A percentile compares a stretch with the other conserved stretches of the same genome.
phyloP scores from a whole-genome alignment of 106 monocot species.

The Ottelia alismoides region DNA sequence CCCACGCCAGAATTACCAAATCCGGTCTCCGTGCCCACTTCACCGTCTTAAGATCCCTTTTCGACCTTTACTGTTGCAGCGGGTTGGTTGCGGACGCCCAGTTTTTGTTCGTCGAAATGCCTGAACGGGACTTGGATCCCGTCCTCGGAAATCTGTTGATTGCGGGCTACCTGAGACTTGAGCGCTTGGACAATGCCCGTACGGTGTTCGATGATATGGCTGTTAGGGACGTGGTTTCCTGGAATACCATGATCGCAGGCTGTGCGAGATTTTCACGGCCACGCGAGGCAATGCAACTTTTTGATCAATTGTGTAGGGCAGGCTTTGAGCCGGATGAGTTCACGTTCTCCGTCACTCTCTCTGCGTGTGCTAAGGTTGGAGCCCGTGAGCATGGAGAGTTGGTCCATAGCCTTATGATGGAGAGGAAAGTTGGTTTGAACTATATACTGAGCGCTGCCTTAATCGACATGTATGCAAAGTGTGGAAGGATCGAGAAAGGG shows the following conservation, averaged over 20 bases:
- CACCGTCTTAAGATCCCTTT: constrained; percentile 8
- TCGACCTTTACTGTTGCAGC: constrained; percentile 13
- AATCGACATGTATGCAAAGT: constrained; percentile 52
- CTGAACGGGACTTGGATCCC: constrained; percentile 6
- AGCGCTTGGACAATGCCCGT: constrained; percentile 14
- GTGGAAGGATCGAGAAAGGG: constrained; percentile 27
- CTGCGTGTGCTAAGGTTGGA: constrained; percentile 31
- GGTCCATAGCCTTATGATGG: constrained; percentile 26
- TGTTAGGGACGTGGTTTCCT: constrained; percentile 32
- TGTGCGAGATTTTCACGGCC: constrained; percentile 10
- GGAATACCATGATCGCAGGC: constrained; percentile 43
- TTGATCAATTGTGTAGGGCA: constrained; percentile 12
- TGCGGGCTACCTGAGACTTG: constrained; percentile 9
- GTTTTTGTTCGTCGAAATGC: constrained; percentile 15
- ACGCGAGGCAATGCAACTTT: constrained; percentile 20
- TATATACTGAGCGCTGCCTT: constrained; percentile 29
- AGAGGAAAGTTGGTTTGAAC: constrained; percentile 15
- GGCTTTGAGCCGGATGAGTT: constrained; percentile 32
- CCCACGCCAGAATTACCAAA: constrained; percentile 21
- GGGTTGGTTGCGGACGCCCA: constrained; percentile 16
- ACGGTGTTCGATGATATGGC: constrained; percentile 23
- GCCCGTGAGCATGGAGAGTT: constrained; percentile 17
- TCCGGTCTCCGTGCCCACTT: constrained; percentile 6
- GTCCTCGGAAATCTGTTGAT: constrained; percentile 32
- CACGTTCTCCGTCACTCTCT: constrained; percentile 30